phyloP scores from a whole-genome alignment of 1,139 yeast species.

The Pneumocystis murina region DNA sequence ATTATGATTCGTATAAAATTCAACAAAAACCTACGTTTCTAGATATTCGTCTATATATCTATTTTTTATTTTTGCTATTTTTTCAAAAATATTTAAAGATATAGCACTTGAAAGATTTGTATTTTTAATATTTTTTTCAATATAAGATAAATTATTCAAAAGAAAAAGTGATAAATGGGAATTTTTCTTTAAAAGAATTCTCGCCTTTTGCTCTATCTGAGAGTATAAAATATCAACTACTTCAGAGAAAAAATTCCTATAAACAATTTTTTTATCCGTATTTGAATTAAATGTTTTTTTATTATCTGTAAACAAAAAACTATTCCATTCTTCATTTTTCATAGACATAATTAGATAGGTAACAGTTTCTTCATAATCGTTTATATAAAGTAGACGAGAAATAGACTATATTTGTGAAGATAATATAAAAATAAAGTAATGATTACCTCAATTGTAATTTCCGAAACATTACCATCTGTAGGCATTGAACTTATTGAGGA shows the following conservation, averaged over 20 bases:
- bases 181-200: conserved; percentile 3
- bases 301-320: conserved; percentile 1
- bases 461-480: conserved; percentile 5
- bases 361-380: conserved; percentile 7
- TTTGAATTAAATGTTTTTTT: neutral
- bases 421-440: neutral
- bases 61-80: neutral
- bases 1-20: conserved; percentile 60
- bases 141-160: conserved; percentile 6
- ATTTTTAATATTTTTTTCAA: neutral
- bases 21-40: conserved; percentile 45
- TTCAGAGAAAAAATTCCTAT: conserved; percentile 3
- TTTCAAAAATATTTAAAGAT: neutral
- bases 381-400: conserved; percentile 2
- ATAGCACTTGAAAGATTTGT: neutral
- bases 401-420: neutral
- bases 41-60: neutral
- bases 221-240: conserved; percentile 4
- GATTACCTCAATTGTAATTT: conserved; percentile 1
- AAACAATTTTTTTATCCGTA: neutral
- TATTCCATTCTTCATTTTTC: conserved; percentile 11
- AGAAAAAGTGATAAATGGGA: conserved; percentile 6
- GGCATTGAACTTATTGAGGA: conserved; percentile 3
- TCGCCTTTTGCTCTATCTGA: conserved; percentile 8
- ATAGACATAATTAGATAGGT: conserved; percentile 4